Evolutionary conservation across 768 basidiomycete species (phyloP).

Genomic region (Hericium coralloides): DNA sequence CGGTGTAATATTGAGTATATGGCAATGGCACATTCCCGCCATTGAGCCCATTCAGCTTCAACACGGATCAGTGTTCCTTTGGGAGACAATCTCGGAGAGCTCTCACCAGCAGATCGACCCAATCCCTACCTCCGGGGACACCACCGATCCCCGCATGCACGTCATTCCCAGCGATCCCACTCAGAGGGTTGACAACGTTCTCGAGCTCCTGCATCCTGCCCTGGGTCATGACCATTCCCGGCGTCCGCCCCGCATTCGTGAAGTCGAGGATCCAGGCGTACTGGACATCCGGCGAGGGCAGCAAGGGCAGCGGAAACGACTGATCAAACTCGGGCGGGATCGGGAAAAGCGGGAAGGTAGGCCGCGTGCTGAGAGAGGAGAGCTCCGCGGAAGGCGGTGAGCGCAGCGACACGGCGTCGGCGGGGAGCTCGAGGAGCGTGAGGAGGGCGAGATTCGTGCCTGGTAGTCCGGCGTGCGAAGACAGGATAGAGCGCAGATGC

Average conservation of each 20-base stretch:
- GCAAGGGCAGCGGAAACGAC: constrained; percentile 35
- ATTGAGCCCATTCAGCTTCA: background rate
- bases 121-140: constrained; percentile 43
- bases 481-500: constrained; percentile 39
- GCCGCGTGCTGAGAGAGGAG: constrained; percentile 26
- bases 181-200: constrained; percentile 46
- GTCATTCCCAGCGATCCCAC: constrained; percentile 28
- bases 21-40: too few species aligned
- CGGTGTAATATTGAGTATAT: constrained; percentile 36
- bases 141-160: constrained; percentile 29
- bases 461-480: constrained; percentile 23
- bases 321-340: constrained; percentile 40
- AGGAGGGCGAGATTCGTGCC: constrained; percentile 54
- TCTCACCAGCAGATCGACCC: constrained; percentile 58
- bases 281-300: constrained; percentile 20
- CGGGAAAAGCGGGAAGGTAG: constrained; percentile 45
- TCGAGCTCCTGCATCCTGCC: constrained; percentile 68
- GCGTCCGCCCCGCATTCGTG: constrained; percentile 38
- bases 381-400: constrained; percentile 18
- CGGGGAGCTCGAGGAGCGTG: constrained; percentile 23
- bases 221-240: constrained; percentile 66
- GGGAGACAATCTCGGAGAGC: too few species aligned
- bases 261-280: constrained; percentile 67
- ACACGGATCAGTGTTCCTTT: background rate
- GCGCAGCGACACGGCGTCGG: constrained; percentile 14